Evolutionary conservation across 1,284 basidiomycete species (phyloP).

Genomic region (Cutaneotrichosporon arboriforme): DNA sequence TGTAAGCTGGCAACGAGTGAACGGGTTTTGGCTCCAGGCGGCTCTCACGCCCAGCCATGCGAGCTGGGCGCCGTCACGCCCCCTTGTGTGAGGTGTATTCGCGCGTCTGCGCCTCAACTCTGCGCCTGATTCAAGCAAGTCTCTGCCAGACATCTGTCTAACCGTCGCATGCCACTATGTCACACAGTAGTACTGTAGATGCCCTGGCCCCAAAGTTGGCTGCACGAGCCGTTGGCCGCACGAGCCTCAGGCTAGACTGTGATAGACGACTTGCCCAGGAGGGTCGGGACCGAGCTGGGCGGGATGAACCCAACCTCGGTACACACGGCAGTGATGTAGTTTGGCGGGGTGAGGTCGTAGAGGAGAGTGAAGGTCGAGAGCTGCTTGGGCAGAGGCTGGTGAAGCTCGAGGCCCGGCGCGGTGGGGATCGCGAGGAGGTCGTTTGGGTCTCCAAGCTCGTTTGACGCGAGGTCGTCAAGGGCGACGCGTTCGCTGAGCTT

Average conservation of each 20-base stretch:
- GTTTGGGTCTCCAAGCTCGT: constrained; percentile 70
- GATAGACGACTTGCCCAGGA: constrained; percentile 37
- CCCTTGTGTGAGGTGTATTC: too few relatives aligned
- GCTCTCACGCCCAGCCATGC: too few relatives aligned
- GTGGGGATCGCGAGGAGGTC: constrained; percentile 24
- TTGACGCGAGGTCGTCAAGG: constrained; percentile 91
- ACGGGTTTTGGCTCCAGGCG: too few relatives aligned
- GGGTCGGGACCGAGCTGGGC: constrained; percentile 56
- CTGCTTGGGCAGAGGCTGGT: constrained; percentile 21
- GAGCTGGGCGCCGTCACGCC: too few relatives aligned
- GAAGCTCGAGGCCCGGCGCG: constrained; percentile 15
- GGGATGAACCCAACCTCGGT: constrained; percentile 85
- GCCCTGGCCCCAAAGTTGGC: too few relatives aligned
- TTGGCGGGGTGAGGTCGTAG: constrained; percentile 86
- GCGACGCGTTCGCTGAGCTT: constrained; percentile 93
- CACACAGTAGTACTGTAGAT: too few relatives aligned
- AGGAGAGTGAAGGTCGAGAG: constrained; percentile 73
- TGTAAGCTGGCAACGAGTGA: too few relatives aligned
- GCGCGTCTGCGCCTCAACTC: too few relatives aligned
- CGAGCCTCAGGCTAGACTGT: neutral
- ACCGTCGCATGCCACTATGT: too few relatives aligned
- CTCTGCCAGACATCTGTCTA: too few relatives aligned
- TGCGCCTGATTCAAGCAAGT: too few relatives aligned
- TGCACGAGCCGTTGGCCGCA: too few relatives aligned
- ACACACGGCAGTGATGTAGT: constrained; percentile 87